A percentile compares a stretch with the other conserved stretches of the same genome.
Conservation (phyloP, 495 filamentous ascomycete genomes). For the Jackrogersella multiformis region DNA sequence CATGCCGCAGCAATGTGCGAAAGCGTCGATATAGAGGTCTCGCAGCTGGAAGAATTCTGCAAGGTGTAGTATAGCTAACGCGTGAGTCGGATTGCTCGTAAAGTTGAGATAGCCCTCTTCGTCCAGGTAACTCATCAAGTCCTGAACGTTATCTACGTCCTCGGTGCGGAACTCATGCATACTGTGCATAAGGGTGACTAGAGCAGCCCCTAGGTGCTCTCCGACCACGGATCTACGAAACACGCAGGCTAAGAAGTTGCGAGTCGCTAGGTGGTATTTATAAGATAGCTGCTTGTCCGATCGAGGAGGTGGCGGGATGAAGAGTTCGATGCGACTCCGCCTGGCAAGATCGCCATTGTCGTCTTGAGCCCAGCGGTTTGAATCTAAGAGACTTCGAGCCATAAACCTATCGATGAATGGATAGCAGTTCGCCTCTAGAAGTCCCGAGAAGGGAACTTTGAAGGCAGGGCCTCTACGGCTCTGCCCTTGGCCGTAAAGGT, state of each 20-base stretch:
- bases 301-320: constrained; percentile 66
- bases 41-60: constrained; percentile 67
- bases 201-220: constrained; percentile 61
- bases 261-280: constrained; percentile 66
- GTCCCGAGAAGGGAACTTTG: constrained; percentile 60
- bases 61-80: constrained; percentile 66
- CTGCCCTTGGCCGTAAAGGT: constrained; percentile 67
- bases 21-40: constrained; percentile 69
- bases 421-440: constrained; percentile 61
- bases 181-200: constrained; percentile 65
- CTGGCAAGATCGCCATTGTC: constrained; percentile 33
- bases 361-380: constrained; percentile 20
- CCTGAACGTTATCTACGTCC: constrained; percentile 58
- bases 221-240: constrained; percentile 69
- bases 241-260: constrained; percentile 76
- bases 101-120: constrained; percentile 70
- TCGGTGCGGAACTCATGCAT: constrained; percentile 64
- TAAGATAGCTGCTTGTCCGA: constrained; percentile 60
- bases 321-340: constrained; percentile 61
- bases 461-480: constrained; percentile 70
- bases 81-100: constrained; percentile 65
- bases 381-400: constrained; percentile 37
- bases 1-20: constrained; percentile 76
- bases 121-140: constrained; percentile 65
- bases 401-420: constrained; percentile 63